These are phyloP conservation scores for Colletotrichum tropicale DNA, from an alignment of 2,329 filamentous ascomycete species.

Conservation along the genomic window DNA sequence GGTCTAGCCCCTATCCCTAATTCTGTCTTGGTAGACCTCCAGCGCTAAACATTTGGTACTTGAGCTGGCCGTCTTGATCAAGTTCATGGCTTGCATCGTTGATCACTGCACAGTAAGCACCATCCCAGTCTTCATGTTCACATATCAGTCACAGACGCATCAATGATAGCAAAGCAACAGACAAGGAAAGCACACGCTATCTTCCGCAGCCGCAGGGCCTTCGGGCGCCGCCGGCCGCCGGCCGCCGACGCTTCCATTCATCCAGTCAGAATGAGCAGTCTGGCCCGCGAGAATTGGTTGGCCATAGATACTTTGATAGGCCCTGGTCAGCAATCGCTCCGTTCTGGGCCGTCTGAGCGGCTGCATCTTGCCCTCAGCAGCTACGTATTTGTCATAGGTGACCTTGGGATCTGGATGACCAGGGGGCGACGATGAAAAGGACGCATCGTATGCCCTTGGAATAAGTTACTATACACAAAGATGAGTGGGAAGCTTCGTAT, in stretches of 20 bases:
- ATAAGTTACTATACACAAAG: neutral
- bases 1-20: neutral
- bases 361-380: neutral
- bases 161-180: neutral
- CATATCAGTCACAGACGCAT: neutral
- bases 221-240: neutral
- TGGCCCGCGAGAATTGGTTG: neutral
- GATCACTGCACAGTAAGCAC: neutral
- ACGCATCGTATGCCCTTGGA: neutral
- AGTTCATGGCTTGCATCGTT: neutral
- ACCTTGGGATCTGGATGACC: neutral
- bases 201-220: neutral
- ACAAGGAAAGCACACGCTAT: neutral
- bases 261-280: neutral
- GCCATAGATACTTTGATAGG: neutral
- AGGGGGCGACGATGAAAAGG: neutral
- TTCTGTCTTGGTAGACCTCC: neutral
- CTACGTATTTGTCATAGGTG: neutral
- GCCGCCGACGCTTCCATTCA: neutral
- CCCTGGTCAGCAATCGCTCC: neutral
- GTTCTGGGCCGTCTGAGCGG: neutral
- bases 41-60: neutral
- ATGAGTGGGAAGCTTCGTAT: neutral
- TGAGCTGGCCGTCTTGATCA: neutral
- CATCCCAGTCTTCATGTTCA: neutral